Percentiles rank a stretch among this genome's conserved stretches.
Conservation (phyloP, 768 basidiomycete species). For the Xerocomus potaroensis region DNA sequence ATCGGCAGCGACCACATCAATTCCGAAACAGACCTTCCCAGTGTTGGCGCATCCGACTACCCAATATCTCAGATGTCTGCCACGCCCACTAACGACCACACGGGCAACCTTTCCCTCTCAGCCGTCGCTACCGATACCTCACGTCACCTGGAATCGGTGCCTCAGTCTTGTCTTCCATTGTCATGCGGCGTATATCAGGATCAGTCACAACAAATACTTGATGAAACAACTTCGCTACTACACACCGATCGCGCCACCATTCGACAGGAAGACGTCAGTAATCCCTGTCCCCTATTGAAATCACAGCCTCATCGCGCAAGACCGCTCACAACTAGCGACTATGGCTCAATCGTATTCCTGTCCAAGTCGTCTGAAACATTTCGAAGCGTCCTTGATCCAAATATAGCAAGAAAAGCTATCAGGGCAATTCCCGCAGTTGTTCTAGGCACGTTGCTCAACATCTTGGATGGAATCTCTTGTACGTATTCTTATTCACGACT, state of each 20-base stretch:
- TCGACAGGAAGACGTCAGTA: slow-evolving; percentile 1
- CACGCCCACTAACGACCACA: slow-evolving; percentile 20
- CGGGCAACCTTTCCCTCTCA: slow-evolving; percentile 1
- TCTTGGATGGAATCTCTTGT: slow-evolving; percentile 93
- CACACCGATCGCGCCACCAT: slow-evolving; percentile 7
- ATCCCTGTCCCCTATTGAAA: not conserved
- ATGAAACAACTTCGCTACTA: slow-evolving; percentile 22
- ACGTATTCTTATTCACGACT: slow-evolving; percentile 28
- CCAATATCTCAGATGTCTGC: slow-evolving; percentile 13
- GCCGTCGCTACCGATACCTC: not conserved
- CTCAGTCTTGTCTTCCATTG: not conserved
- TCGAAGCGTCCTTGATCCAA: slow-evolving; percentile 10
- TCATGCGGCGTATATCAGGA: not conserved
- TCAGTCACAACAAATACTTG: not conserved
- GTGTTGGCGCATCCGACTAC: not conserved
- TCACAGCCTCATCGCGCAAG: slow-evolving; percentile 10
- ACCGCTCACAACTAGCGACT: not conserved
- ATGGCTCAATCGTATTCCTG: slow-evolving; percentile 12
- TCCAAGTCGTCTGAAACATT: slow-evolving; percentile 8
- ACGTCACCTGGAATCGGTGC: not conserved
- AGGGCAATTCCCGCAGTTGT: slow-evolving; percentile 76
- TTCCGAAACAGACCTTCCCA: not conserved
- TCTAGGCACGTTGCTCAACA: slow-evolving; percentile 80
- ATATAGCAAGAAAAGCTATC: slow-evolving; percentile 21
- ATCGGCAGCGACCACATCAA: not conserved